Base-by-base conservation (phyloP, 805 yeast species). In the Teunomyces panamensis region DNA sequence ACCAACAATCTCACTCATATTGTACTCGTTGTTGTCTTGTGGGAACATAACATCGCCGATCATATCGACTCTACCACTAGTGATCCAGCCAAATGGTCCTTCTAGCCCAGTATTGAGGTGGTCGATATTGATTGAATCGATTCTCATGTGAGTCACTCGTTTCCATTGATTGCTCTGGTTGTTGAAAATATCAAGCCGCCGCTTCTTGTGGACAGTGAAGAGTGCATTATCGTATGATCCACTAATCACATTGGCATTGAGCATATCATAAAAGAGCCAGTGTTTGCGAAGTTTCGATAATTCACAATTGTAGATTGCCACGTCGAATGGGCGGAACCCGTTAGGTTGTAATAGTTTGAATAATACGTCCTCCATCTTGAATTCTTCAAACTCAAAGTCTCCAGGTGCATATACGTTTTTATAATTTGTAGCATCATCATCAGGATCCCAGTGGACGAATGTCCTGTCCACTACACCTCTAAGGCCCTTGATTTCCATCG, bases 51-150 rank as follows among this genome's bases (percentile, higher is more conserved):
- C 81, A 60, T 94, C 97, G 6, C 97, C 97, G 53, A 89, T 71
- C 84, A 94, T 85, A 65, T 94, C 97, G 17, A 92, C 98, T 44
- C 83, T 83, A 10, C 99, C 99, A 51, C 80, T 78, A 5, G 89
- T 83, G 47, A 94, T 92, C 99, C 99, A 94, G 5, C 98, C 97
- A 66, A 94, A 89, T 9, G 98, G 96, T 0, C 99, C 99, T 46
- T 84, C 83, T 48, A 88, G 78, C 0, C 97, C 98, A 1, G 88
- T 80, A 61, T 94, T 94, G 49, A 94, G 68, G 66, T 94, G 98
- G 56, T 92, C 96, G 33, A 94, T 79, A 59, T 83, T 84, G 47
- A 94, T 78, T 27, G 89, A 83, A 62, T 94, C 98, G 32, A 91
- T 85, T 43, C 98, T 71, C 51, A 89, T 75, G 39, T 97, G 74